Base-by-base conservation (phyloP, 2,329 filamentous ascomycete genomes). In the Colletotrichum tanaceti region DNA sequence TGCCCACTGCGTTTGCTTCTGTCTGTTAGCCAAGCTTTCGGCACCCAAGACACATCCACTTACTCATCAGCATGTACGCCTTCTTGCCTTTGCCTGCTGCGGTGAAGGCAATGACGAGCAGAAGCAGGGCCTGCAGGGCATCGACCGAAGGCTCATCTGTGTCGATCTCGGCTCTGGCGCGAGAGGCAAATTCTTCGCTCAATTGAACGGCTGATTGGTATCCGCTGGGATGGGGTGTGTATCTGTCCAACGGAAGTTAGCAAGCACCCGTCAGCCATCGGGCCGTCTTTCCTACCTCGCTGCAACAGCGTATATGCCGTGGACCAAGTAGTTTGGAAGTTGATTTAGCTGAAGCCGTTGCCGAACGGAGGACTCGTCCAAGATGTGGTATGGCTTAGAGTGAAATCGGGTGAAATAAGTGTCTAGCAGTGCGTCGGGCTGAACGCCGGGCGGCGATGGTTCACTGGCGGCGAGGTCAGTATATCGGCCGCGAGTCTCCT, bases 61-160 rank as follows among this genome's bases (percentile, higher is more conserved):
- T 89, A 93, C 93, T 88, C 73, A 97, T 84, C 46, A 94, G 84
- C 93, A 97, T 97, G 73, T 94, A 96, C 1, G 92, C 90, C 79
- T 92, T 96, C 79, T 93, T 95, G 18, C 93, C 92, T 74, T 91
- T 90, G 32, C 93, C 93, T 38, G 89, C 85, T 43, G 93, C 93
- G 57, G 90, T 93, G 74, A 90, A 94, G 3, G 92, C 90, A 75
- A 91, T 89, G 0, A 91, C 89, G 2, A 97, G 86, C 11, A 97
- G 83, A 53, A 97, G 81, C 18, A 95, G 83, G 3, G 92, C 86
- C 77, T 97, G 93, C 10, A 97, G 79, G 41, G 87, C 87, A 76
- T 97, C 93, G 50, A 96, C 87, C 0, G 90, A 93, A 5, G 93
- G 93, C 72, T 95, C 91, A 74, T 97, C 93, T 10, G 90, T 87